Conservation (phyloP, 73 alveolate species). For the Paramecium pentaurelia region DNA sequence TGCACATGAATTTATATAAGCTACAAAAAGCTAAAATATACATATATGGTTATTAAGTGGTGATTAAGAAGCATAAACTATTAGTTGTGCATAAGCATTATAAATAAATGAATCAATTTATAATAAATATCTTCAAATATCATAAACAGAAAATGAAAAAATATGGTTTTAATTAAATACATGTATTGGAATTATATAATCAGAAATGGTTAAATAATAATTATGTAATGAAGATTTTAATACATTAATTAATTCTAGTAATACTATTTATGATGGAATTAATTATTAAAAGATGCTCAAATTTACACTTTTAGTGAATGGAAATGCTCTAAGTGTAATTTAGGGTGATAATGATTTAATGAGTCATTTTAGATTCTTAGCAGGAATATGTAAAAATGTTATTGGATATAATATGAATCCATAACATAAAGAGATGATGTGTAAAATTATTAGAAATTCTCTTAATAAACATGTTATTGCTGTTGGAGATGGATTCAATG, state of each 20-base stretch:
- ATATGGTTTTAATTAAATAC: neutral
- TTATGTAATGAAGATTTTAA: neutral
- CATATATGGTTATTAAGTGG: conserved; percentile 39
- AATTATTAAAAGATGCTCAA: neutral
- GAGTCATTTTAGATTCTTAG: conserved; percentile 39
- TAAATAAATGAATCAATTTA: neutral
- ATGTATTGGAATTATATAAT: neutral
- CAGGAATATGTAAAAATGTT: conserved; percentile 31
- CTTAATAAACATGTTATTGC: conserved; percentile 35
- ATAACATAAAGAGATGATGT: conserved; percentile 25
- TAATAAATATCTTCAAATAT: neutral
- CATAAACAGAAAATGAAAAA: neutral
- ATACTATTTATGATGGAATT: neutral
- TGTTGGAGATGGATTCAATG: conserved; percentile 61
- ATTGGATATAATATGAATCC: conserved; percentile 47
- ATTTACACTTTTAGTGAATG: conserved; percentile 16
- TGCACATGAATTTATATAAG: conserved; percentile 5
- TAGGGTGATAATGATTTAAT: neutral
- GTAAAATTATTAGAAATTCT: neutral
- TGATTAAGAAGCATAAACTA: conserved; percentile 25
- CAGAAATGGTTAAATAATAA: neutral
- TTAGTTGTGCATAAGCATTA: conserved; percentile 37
- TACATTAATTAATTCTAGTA: neutral
- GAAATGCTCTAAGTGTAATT: neutral
- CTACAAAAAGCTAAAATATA: neutral